Conservation (phyloP, 495 filamentous ascomycete species). For the Hyphodiscus hymeniophilus region DNA sequence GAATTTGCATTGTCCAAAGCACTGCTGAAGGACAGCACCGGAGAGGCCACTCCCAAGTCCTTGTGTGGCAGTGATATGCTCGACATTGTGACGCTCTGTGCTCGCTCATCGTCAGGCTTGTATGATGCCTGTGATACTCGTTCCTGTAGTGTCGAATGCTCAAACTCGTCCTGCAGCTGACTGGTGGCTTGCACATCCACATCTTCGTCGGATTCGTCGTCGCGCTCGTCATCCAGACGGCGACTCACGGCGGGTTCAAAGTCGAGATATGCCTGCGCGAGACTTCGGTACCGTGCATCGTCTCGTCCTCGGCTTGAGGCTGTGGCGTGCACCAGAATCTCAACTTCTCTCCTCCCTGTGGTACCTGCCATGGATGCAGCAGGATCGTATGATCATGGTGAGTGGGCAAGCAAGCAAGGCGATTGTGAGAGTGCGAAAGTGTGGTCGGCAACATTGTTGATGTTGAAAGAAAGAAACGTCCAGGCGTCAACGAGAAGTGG, state of each 20-base stretch:
- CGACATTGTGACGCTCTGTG: neutral
- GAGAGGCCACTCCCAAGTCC: slow-evolving; percentile 19
- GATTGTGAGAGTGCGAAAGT: too few relatives aligned
- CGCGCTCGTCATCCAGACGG: slow-evolving; percentile 9
- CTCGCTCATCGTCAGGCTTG: slow-evolving; percentile 11
- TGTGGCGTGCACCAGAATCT: slow-evolving; percentile 63
- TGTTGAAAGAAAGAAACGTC: too few relatives aligned
- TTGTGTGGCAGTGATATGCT: slow-evolving; percentile 1
- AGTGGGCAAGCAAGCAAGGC: neutral
- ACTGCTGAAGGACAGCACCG: slow-evolving; percentile 35
- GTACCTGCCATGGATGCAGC: slow-evolving; percentile 23
- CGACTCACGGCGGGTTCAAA: slow-evolving; percentile 39
- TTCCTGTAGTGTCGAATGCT: slow-evolving; percentile 5
- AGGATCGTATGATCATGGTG: neutral
- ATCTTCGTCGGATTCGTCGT: neutral
- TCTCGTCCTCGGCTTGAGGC: slow-evolving; percentile 53
- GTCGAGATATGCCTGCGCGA: slow-evolving; percentile 51
- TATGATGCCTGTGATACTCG: slow-evolving; percentile 17
- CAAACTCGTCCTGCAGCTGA: slow-evolving; percentile 6
- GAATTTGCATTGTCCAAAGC: slow-evolving; percentile 36
- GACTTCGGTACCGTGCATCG: slow-evolving; percentile 54
- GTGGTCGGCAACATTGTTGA: too few relatives aligned
- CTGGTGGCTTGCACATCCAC: slow-evolving; percentile 4
- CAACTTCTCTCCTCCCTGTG: slow-evolving; percentile 25
- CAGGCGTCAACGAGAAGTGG: too few relatives aligned